Percentiles rank a stretch among this genome's conserved stretches.
Conservation (phyloP, 495 filamentous ascomycete genomes). For the Neurospora tetrasperma region DNA sequence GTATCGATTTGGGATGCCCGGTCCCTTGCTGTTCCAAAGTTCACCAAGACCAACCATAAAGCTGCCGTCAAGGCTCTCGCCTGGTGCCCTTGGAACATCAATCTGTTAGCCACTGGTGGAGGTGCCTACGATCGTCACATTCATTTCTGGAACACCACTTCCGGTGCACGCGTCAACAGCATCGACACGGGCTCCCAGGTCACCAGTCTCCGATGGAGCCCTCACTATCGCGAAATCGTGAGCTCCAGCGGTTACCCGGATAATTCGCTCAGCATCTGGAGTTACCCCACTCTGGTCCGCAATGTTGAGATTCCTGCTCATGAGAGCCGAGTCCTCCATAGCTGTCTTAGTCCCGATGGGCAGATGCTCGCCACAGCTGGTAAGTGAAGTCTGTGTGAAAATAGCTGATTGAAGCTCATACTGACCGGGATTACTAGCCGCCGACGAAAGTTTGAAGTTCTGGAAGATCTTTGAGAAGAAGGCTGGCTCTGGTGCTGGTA, state of each 20-base stretch:
- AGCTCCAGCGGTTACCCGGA: conserved; percentile 97
- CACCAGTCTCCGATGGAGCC: conserved; percentile 89
- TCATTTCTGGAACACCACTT: conserved; percentile 99
- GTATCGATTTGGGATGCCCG: conserved; percentile 99
- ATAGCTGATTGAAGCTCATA: background rate
- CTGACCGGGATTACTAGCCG: conserved; percentile 39
- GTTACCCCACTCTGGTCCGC: conserved; percentile 89
- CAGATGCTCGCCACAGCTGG: conserved; percentile 92
- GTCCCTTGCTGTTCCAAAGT: conserved; percentile 84
- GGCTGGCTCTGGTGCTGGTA: conserved; percentile 53
- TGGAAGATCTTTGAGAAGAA: conserved; percentile 99
- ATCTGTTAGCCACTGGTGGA: conserved; percentile 91
- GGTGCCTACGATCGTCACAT: conserved; percentile 96
- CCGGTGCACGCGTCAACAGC: conserved; percentile 93
- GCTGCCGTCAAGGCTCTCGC: conserved; percentile 95
- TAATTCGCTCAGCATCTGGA: conserved; percentile 97
- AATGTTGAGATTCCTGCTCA: conserved; percentile 99
- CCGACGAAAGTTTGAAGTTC: conserved; percentile 97
- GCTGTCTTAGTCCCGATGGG: conserved; percentile 87
- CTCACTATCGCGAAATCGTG: conserved; percentile 94
- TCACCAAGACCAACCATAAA: conserved; percentile 98
- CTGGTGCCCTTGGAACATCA: conserved; percentile 98
- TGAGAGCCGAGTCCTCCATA: conserved; percentile 92
- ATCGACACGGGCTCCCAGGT: conserved; percentile 98
- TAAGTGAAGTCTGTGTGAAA: conserved; percentile 17